Conservation (phyloP, 78 protist genomes). For the Chrysochromulina parva region DNA sequence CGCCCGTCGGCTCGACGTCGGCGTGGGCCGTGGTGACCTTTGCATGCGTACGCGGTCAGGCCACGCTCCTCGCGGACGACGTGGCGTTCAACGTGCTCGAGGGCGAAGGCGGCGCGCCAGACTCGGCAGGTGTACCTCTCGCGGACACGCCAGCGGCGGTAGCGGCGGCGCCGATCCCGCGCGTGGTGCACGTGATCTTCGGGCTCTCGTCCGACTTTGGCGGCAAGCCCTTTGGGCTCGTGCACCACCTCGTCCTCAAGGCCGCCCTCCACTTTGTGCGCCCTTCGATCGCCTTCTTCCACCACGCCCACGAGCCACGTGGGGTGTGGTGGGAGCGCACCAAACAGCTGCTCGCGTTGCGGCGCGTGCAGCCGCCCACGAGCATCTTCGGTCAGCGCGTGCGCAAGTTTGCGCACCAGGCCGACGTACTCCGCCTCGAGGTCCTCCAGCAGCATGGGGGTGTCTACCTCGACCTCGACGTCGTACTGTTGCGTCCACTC, state of each 20-base stretch:
- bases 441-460: slow-evolving; percentile 12
- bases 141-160: background rate
- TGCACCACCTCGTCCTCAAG: slow-evolving; percentile 22
- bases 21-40: no score
- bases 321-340: slow-evolving; percentile 28
- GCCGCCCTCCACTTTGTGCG: background rate
- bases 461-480: slow-evolving; percentile 48
- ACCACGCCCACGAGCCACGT: slow-evolving; percentile 18
- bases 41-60: no score
- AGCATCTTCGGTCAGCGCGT: background rate
- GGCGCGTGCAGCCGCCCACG: background rate
- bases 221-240: slow-evolving; percentile 41
- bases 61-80: no score
- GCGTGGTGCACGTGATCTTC: slow-evolving; percentile 23
- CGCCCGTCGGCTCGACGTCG: no score
- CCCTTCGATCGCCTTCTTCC: background rate
- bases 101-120: no score
- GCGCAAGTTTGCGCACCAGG: background rate
- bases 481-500: background rate
- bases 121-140: no score
- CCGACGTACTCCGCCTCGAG: slow-evolving; percentile 32
- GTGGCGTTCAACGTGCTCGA: no score
- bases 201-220: slow-evolving; percentile 35
- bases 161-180: background rate
- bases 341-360: background rate